phyloP scores from a whole-genome alignment of 225 moss, liverwort and hornwort genomes.

The Lunularia cruciata region DNA sequence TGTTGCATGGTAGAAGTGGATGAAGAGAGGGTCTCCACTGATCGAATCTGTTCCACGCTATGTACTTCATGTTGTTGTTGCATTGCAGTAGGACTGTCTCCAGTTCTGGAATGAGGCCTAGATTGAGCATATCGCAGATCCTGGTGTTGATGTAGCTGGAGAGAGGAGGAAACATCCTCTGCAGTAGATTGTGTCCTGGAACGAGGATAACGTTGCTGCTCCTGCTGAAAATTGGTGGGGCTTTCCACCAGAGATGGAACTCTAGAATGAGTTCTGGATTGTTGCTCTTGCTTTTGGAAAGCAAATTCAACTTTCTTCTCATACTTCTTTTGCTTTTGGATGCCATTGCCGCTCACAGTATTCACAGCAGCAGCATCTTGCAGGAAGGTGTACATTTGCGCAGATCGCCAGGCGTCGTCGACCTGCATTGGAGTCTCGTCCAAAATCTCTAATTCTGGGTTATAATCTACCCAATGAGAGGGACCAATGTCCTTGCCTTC shows the following conservation, averaged over 20 bases:
- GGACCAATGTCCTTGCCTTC: conserved; percentile 8
- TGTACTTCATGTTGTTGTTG: neutral
- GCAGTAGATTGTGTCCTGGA: neutral
- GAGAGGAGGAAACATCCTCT: neutral
- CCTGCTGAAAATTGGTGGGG: neutral
- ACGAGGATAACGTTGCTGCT: neutral
- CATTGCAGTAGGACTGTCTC: neutral
- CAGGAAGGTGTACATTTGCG: conserved; percentile 26
- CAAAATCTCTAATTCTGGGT: neutral
- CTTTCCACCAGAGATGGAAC: neutral
- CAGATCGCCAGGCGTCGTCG: conserved; percentile 19
- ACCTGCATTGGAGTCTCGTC: conserved; percentile 5
- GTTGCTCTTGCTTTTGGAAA: neutral
- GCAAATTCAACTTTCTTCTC: conserved; percentile 10
- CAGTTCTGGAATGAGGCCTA: neutral
- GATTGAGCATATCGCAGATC: no score
- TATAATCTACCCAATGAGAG: conserved; percentile 10
- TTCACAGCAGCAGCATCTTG: conserved; percentile 27
- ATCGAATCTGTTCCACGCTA: neutral
- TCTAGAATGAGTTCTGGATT: conserved; percentile 8
- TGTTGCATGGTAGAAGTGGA: neutral
- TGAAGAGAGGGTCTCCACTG: neutral
- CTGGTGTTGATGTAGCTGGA: neutral
- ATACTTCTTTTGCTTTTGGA: neutral
- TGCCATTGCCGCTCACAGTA: conserved; percentile 2